Conservation (phyloP, 2,329 filamentous ascomycete genomes). For the Xylaria sp. region DNA sequence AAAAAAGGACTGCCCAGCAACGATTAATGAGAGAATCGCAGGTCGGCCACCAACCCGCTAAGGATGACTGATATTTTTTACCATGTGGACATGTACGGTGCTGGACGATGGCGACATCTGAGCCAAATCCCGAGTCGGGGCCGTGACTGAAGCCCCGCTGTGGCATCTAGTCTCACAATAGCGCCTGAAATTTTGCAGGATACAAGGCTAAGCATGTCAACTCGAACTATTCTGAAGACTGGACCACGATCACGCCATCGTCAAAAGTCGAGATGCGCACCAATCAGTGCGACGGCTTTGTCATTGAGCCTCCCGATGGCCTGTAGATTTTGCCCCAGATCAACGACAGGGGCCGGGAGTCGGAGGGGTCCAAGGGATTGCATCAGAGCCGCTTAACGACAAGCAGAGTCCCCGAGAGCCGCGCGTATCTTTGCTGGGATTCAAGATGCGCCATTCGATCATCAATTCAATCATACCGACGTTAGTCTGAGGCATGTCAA, state of each 20-base stretch:
- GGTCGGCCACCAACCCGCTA: conserved; percentile 13
- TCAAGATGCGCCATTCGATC: background rate
- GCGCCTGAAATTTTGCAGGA: conserved; percentile 24
- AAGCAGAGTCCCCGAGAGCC: conserved; percentile 34
- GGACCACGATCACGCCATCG: conserved; percentile 41
- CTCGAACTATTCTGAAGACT: conserved; percentile 30
- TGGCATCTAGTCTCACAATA: conserved; percentile 28
- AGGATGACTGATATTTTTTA: conserved; percentile 24
- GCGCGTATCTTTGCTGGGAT: conserved; percentile 3
- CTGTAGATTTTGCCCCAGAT: conserved; percentile 17
- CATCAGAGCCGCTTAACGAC: conserved; percentile 31
- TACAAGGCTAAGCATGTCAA: conserved; percentile 19
- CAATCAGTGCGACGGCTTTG: conserved; percentile 38
- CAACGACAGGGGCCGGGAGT: conserved; percentile 35
- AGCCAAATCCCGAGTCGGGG: conserved; percentile 27
- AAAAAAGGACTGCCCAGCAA: conserved; percentile 10
- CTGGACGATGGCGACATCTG: conserved; percentile 32
- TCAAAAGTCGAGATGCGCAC: conserved; percentile 32
- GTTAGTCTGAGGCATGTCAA: too few species aligned
- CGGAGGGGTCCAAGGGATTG: conserved; percentile 29
- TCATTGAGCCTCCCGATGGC: conserved; percentile 34
- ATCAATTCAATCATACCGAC: too few species aligned
- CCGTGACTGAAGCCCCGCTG: conserved; percentile 25
- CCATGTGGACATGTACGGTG: conserved; percentile 22
- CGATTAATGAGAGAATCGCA: conserved; percentile 24